phyloP scores from a whole-genome alignment of 257 asterid genomes.

The Handroanthus guayacan region DNA sequence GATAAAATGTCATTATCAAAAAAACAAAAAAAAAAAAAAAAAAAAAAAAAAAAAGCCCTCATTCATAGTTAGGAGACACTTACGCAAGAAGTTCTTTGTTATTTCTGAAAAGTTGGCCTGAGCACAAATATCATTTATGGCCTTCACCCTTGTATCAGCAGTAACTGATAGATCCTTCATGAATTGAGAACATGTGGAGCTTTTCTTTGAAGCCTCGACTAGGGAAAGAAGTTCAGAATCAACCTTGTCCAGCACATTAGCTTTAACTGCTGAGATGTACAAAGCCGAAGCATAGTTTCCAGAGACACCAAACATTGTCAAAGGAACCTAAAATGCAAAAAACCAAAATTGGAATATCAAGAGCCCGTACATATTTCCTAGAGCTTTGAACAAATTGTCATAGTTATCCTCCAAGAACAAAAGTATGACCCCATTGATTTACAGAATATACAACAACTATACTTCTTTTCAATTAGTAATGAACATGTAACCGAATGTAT shows the following conservation, averaged over 20 bases:
- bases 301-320: constrained; percentile 81
- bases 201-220: constrained; percentile 74
- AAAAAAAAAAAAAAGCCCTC: not conserved
- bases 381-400: constrained; percentile 36
- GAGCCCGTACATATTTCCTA: not conserved
- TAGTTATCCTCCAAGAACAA: constrained; percentile 5
- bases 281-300: constrained; percentile 96
- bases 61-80: constrained; percentile 30
- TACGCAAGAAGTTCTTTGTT: constrained; percentile 80
- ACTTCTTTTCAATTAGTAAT: not conserved
- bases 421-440: not conserved
- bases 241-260: constrained; percentile 80
- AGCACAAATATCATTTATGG: constrained; percentile 63
- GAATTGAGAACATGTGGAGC: constrained; percentile 81
- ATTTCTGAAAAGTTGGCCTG: constrained; percentile 70
- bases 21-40: not conserved
- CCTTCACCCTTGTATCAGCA: constrained; percentile 67
- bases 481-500: constrained; percentile 32
- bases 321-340: constrained; percentile 66
- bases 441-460: constrained; percentile 23
- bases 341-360: not conserved
- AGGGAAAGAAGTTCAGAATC: constrained; percentile 79
- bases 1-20: not conserved
- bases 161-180: constrained; percentile 80
- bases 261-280: constrained; percentile 86